Evolutionary conservation across 306 rosid genomes (phyloP), one percentile per base, ranked within the genome.

Genomic region (Vicia villosa): DNA sequence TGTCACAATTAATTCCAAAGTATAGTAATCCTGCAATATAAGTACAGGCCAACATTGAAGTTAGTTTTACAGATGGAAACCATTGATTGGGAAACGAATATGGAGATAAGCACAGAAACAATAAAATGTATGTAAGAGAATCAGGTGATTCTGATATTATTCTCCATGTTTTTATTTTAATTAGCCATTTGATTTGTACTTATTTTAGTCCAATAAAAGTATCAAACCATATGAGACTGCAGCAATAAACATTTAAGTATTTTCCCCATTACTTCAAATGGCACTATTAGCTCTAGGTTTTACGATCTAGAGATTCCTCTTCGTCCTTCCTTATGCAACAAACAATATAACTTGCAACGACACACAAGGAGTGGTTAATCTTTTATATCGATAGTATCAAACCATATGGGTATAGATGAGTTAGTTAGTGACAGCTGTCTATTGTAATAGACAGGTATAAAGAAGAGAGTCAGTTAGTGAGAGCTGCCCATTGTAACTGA

Each of bases 21-120:
- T 66, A 77, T 91, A 89, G 62, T 66, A n/a, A 20, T 91, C 97
- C 99, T 94, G 96, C 52, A 62, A 78, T 54, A 74, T 76, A 60
- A 4, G 60, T 28, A 67, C 40, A 68, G 55, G 74, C 54, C 52
- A 47, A 67, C 26, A 49, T 58, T 65, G 54, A 74, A 22, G 71
- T 73, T 77, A 67, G 80, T 78, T 63, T 21, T 58, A 56, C 66
- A 50, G 20, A 26, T 22, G 8, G 15, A 63, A 74, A 54, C 30
- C 38, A 21, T 56, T 28, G 63, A 45, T 37, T 43, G n/a, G 28
- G 50, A 83, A 74, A 46, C 51, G 38, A 32, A 68, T 19, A 43
- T 42, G 55, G 46, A 72, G 42, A 30, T 73, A 13, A 22, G 59
- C 38, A 16, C 17, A 56, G 8, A 72, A 21, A 36, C 19, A 32